Percentiles rank a stretch among this genome's conserved stretches.
Conservation (phyloP, 148 eudicot species). For the Fagopyrum tataricum region DNA sequence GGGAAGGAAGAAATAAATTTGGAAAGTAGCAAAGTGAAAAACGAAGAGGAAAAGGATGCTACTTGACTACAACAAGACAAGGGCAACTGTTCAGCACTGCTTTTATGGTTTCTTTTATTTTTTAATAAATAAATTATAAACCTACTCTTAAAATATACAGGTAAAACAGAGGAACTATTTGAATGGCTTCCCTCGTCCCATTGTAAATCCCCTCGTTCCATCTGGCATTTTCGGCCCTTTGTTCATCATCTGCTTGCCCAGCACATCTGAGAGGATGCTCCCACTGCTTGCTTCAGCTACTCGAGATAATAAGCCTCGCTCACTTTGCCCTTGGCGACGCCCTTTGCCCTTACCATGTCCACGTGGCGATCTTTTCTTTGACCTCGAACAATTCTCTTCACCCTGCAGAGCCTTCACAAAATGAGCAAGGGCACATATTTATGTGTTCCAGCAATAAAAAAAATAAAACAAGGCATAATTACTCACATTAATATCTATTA, state of each 20-base stretch:
- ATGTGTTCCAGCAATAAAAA: too few species aligned
- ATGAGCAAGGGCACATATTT: too few species aligned
- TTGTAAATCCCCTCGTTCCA: conserved; percentile 78
- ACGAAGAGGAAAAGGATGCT: too few species aligned
- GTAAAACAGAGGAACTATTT: background rate
- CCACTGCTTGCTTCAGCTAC: conserved; percentile 22
- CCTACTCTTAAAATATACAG: too few species aligned
- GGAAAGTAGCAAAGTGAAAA: too few species aligned
- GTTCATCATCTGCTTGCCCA: conserved; percentile 23
- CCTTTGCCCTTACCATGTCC: conserved; percentile 39
- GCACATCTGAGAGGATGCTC: conserved; percentile 24
- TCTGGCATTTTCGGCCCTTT: conserved; percentile 92
- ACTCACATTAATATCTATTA: conserved; percentile 39
- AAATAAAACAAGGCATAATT: background rate
- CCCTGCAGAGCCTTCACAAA: conserved; percentile 21
- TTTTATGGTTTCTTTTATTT: too few species aligned
- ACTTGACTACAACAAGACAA: too few species aligned
- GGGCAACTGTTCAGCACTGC: too few species aligned
- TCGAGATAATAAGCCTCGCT: conserved; percentile 45
- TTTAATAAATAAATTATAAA: too few species aligned
- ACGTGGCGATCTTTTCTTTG: conserved; percentile 24
- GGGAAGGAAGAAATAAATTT: too few species aligned
- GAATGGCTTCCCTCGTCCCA: conserved; percentile 83
- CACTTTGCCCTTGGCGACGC: conserved; percentile 25
- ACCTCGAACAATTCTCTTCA: conserved; percentile 35